Conservation (phyloP, 179 eudicot genomes). For the Carnegiea gigantea region DNA sequence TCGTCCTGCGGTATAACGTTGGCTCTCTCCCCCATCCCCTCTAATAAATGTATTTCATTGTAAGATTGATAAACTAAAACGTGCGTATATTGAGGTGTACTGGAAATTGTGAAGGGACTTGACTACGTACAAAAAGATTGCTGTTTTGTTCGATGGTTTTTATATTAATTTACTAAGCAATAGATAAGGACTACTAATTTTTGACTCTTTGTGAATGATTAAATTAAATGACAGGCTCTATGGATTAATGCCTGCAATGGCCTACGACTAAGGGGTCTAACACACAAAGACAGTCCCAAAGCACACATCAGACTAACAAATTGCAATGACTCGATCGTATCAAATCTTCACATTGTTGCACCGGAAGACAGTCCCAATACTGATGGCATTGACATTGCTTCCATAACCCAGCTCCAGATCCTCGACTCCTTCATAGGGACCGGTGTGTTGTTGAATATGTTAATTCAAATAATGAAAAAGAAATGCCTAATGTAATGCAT, state of each 20-base stretch:
- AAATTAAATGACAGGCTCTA: slow-evolving; percentile 14
- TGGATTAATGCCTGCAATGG: slow-evolving; percentile 7
- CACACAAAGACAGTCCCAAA: slow-evolving; percentile 15
- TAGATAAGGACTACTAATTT: not conserved
- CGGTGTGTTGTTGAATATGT: slow-evolving; percentile 1
- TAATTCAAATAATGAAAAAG: not conserved
- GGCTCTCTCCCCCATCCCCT: no score
- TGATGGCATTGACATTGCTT: slow-evolving; percentile 49
- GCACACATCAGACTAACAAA: not conserved
- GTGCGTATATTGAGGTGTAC: no score
- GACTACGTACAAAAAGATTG: no score
- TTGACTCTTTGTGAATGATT: not conserved
- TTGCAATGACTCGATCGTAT: slow-evolving; percentile 10
- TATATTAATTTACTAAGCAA: no score
- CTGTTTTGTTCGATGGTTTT: no score
- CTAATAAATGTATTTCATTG: no score
- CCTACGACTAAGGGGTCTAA: slow-evolving; percentile 18
- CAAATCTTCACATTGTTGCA: slow-evolving; percentile 31
- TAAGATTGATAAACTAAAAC: no score
- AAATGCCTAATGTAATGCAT: no score
- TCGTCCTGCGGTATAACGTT: not conserved
- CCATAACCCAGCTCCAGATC: slow-evolving; percentile 23
- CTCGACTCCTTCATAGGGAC: slow-evolving; percentile 18
- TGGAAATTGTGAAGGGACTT: no score
- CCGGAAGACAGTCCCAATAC: slow-evolving; percentile 53